Evolutionary conservation across 2,329 filamentous ascomycete genomes (phyloP), one percentile per base, ranked within the genome.

Genomic region (Ophiosphaerella herpotricha): DNA sequence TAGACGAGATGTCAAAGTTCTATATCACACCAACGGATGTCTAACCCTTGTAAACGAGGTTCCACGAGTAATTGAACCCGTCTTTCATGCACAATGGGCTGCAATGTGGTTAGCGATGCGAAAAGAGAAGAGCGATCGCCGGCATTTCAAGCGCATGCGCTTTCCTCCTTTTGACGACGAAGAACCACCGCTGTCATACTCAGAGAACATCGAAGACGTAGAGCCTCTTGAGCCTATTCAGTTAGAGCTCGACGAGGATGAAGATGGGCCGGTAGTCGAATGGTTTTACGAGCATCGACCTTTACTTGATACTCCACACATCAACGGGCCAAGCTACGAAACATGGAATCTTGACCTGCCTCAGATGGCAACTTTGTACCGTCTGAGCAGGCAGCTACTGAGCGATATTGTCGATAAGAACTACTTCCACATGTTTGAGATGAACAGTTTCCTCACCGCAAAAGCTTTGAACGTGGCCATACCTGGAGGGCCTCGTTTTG

Each of bases 31-130:
- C 66, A 99, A 99, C 68, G 94, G 94, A 26, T 99, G 95, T 69
- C 76, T 99, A 75, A 99, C 94, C 1, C 78, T 99, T 48, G 95
- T 99, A 66, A 99, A 99, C 73, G 94, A 99, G 78, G 91, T 88
- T 6, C 94, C 95, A 12, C 85, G 95, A 64, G 95, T 99, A 47
- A 97, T 99, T 66, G 94, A 97, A 71, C 94, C 94, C 0, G 90
- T 99, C 4, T 99, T 96, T 75, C 92, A 97, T 71, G 94, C 94
- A 49, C 94, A 99, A 74, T 99, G 94, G 94, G 94, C 94, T 11
- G 96, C 93, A 46, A 99, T 99, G 94, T 99, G 94, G 94, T 87
- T 96, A 23, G 91, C 89, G 38, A 99, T 99, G 94, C 86, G 94
- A 64, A 89, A 95, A 64, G 94, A 99, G 73, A 99, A 99, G 81